Conservation (phyloP, 176 grass and related monocot species). For the Melocanna baccifera region DNA sequence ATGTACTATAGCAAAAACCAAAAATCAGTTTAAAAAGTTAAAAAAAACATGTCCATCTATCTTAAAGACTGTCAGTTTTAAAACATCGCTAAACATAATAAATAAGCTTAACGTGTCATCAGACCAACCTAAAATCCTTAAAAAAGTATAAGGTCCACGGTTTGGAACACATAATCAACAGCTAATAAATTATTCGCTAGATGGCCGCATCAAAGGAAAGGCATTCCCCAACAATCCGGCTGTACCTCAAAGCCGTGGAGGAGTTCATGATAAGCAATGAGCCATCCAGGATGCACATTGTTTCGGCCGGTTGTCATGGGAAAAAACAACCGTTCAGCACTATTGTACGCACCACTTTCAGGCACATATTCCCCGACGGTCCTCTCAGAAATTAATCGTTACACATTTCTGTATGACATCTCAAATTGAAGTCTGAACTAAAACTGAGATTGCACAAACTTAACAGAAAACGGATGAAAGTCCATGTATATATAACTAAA, state of each 20-base stretch:
- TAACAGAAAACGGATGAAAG: not conserved
- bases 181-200: not conserved
- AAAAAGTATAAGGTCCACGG: not conserved
- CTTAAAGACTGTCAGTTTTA: too few species aligned
- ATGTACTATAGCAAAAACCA: too few species aligned
- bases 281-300: not conserved
- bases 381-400: not conserved
- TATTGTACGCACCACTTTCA: not conserved
- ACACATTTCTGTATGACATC: not conserved
- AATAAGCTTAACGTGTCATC: not conserved
- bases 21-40: too few species aligned
- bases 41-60: too few species aligned
- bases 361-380: not conserved
- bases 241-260: not conserved
- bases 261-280: not conserved
- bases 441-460: not conserved
- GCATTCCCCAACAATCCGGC: not conserved
- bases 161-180: not conserved
- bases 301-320: not conserved
- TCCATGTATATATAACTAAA: too few species aligned
- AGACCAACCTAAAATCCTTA: not conserved
- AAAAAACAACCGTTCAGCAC: not conserved
- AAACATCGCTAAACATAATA: not conserved
- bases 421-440: not conserved
- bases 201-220: not conserved